Evolutionary conservation across 352 stramenopile species (phyloP), one percentile per base, ranked within the genome.

Genomic region (Phytophthora gonapodyides): DNA sequence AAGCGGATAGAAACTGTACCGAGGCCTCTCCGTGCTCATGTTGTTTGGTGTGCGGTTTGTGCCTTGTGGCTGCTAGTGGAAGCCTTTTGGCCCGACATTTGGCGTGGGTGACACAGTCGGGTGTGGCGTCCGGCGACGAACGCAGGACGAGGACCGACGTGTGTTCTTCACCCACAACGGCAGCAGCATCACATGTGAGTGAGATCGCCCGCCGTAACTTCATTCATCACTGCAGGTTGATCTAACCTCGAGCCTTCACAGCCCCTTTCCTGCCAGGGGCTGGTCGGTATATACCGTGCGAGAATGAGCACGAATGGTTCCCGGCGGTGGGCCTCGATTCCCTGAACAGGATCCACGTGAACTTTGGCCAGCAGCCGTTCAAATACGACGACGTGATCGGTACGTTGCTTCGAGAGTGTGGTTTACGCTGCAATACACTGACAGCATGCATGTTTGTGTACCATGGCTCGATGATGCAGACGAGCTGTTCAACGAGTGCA

Each of bases 301-400:
- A 64, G 15, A 57, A 52, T 27, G 51, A 57, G n/a, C 45, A 59
- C 10, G 67, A 71, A 5, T 86, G 86, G 75, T 96, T 85, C 44
- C 87, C 87, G 11, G 82, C 87, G 0, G 82, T 96, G 5, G 87
- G 87, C 6, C 36, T 96, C 11, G 87, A 95, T 47, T 89, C 81
- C 0, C 56, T 77, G 2, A 78, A 90, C 31, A 73, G 69, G 0
- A 71, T 96, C 11, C 78, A 87, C 36, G 76, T 95, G 21, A 96
- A 96, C 64, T 92, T 89, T 53, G 85, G 86, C 1, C 79, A 86
- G 51, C 70, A 87, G 17, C 87, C 86, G 2, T 91, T 92, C 43
- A 57, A 49, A 19, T 57, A 60, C 15, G 86, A 83, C 57, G 46
- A 74, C 15, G 67, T 62, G 7, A 68, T 83, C 27, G 72, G 69